Conservation (phyloP, 768 basidiomycete genomes). For the Saitozyma podzolica region DNA sequence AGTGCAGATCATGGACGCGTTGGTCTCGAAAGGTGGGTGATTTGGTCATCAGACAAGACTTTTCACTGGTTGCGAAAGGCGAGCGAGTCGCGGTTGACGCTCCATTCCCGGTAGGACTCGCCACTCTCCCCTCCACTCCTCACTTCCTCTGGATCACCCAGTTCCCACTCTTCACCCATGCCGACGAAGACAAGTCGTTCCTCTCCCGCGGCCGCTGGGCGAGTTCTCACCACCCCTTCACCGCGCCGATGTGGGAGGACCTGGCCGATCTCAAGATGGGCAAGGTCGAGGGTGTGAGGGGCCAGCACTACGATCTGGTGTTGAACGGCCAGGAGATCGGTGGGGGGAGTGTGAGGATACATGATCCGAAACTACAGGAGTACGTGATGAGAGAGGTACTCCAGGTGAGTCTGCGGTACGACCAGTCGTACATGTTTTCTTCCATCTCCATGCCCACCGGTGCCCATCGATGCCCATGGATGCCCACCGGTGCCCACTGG, state of each 20-base stretch:
- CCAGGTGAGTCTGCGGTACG: slow-evolving; percentile 61
- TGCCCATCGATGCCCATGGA: neutral
- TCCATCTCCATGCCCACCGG: neutral
- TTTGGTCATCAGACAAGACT: neutral
- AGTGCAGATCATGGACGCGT: slow-evolving; percentile 66
- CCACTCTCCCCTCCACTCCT: slow-evolving; percentile 61
- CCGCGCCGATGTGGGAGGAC: slow-evolving; percentile 91
- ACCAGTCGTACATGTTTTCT: no score
- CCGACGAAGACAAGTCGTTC: slow-evolving; percentile 83
- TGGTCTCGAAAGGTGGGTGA: slow-evolving; percentile 63
- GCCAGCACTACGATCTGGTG: slow-evolving; percentile 95
- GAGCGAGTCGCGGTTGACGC: no score
- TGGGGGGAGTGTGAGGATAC: slow-evolving; percentile 88
- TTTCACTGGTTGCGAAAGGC: neutral
- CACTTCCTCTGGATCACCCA: slow-evolving; percentile 95
- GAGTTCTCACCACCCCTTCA: slow-evolving; percentile 93
- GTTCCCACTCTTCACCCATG: slow-evolving; percentile 85
- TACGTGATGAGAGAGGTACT: slow-evolving; percentile 73
- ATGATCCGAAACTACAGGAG: slow-evolving; percentile 84
- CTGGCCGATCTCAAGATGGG: slow-evolving; percentile 72
- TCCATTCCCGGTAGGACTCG: slow-evolving; percentile 57
- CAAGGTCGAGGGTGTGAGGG: slow-evolving; percentile 66
- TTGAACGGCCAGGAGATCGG: slow-evolving; percentile 91
- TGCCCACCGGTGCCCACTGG: neutral
- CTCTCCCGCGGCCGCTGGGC: slow-evolving; percentile 85